Base-by-base conservation (phyloP, 768 basidiomycete genomes). In the Mycena amicta region DNA sequence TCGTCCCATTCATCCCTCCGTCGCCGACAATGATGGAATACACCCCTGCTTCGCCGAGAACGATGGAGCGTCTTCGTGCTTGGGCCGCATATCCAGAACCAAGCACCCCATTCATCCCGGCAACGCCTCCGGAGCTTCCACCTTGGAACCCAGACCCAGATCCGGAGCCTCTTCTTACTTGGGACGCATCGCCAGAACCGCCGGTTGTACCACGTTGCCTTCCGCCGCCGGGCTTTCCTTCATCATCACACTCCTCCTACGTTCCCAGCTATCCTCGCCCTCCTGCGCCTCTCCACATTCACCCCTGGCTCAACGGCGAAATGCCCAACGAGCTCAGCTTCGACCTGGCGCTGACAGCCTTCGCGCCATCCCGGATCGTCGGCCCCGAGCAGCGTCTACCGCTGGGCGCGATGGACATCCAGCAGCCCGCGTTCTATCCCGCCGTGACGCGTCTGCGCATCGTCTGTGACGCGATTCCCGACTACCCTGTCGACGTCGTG, bases 401-500 rank as follows among this genome's bases (percentile, higher is more conserved):
- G 0, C 66, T 89, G 2, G 66, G 79, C 0, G 51, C 63, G 0
- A 80, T 82, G 1, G 80, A 86, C 28, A 74, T 88, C 11, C 56
- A 55, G 1, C 75, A 85, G 68, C 73, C 78, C 3, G 87, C 85
- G 18, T 85, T 85, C 8, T 74, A 82, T 62, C 88, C 88, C 0
- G 69, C 79, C 0, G 68, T 84, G 50, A 79, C 77, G 11, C 76
- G 73, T 31, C 77, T 89, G 63, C 77, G 80, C n/a, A 83, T 90
- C 65, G 66, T 77, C 1, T 84, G 81, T 65, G 84, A 89, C 51
- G 61, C 66, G 16, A 75, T 87, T 50, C 83, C 84, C 0, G 65
- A 79, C n/a, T 89, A 87, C 87, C 82, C 85, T 15, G 76, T 89
- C 52, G 78, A 82, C 56, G 68, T 89, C 50, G 72, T 77, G 45